Base-by-base conservation (phyloP, 2,329 filamentous ascomycete genomes). In the Phyllosticta ampelicida region DNA sequence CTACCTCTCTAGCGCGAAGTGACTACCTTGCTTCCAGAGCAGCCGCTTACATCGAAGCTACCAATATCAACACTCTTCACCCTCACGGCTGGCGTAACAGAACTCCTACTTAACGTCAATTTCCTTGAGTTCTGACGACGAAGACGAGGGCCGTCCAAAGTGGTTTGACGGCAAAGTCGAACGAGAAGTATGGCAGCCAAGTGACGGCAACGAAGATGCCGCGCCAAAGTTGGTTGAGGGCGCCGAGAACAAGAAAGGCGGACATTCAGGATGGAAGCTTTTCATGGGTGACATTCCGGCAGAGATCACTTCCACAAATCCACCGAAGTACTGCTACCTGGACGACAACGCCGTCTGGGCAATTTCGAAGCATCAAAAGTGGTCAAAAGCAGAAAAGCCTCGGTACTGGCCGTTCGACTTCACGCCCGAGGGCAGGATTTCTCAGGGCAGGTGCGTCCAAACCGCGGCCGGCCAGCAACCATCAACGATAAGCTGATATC, bases 331-430 rank as follows among this genome's bases (percentile, higher is more conserved):
- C 51, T 68, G 73, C n/a, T 68, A 71, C 44, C 68, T 76, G 1
- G 73, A 76, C 59, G 74, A 76, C 53, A 61, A 62, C 16, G 69
- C 72, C 2, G 70, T 66, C 20, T 68, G 68, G 55, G 66, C 68
- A 2, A 66, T 75, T 8, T 63, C 65, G 18, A 51, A 55, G 5
- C 71, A 70, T 21, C 63, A 69, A 21, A 64, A 65, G 10, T 69
- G 71, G 55, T 65, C 57, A 1, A 54, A 61, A 16, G 53, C 62
- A 5, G 65, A 70, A 23, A 57, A 63, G 20, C 57, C 56, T 9
- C 52, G 58, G 4, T 70, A 63, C 58, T 76, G 73, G 74, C 63
- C 68, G 0, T 68, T 68, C 51, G 74, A 76, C 63, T 75, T 75
- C 62, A 65, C 65, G 19, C 60, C 63, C 5, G 59, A 64, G 16